A percentile compares a stretch with the other conserved stretches of the same genome.
Evolutionary conservation across 78 protist species (phyloP).

Genomic region (Dictyostelium citrinum): DNA sequence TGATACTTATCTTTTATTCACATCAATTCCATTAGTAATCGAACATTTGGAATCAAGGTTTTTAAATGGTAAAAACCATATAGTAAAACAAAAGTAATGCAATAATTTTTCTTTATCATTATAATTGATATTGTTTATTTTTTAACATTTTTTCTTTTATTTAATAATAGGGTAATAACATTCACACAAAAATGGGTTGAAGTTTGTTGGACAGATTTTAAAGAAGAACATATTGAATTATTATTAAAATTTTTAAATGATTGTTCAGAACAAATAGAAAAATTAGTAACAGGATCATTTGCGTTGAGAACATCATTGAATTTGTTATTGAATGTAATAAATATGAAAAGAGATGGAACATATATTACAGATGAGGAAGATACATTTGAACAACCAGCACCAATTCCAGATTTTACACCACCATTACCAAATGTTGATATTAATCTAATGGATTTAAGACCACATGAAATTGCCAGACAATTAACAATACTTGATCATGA

Average conservation of each 20-base stretch:
- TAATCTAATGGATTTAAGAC: constrained; percentile 13
- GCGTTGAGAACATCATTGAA: constrained; percentile 2
- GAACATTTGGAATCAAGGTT: constrained; percentile 20
- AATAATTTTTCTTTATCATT: neutral
- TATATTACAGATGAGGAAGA: constrained; percentile 13
- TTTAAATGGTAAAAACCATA: constrained; percentile 30
- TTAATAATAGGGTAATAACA: neutral
- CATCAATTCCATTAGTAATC: constrained; percentile 2
- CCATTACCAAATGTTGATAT: neutral
- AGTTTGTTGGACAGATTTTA: constrained; percentile 39
- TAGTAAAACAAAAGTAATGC: constrained; percentile 22
- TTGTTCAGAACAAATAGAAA: constrained; percentile 40
- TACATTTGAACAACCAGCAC: constrained; percentile 54
- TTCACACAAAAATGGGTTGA: constrained; percentile 61
- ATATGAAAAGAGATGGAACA: constrained; percentile 19
- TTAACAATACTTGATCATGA: constrained; percentile 46
- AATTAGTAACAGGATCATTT: constrained; percentile 6
- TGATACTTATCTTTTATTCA: constrained; percentile 55
- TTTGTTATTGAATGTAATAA: neutral
- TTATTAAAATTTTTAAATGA: constrained; percentile 14
- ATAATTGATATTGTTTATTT: neutral
- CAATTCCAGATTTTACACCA: constrained; percentile 57
- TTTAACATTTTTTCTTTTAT: neutral
- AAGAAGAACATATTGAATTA: neutral
- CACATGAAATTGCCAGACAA: constrained; percentile 74